Conservation (phyloP, 345 rosid genomes). For the Hevea brasiliensis region DNA sequence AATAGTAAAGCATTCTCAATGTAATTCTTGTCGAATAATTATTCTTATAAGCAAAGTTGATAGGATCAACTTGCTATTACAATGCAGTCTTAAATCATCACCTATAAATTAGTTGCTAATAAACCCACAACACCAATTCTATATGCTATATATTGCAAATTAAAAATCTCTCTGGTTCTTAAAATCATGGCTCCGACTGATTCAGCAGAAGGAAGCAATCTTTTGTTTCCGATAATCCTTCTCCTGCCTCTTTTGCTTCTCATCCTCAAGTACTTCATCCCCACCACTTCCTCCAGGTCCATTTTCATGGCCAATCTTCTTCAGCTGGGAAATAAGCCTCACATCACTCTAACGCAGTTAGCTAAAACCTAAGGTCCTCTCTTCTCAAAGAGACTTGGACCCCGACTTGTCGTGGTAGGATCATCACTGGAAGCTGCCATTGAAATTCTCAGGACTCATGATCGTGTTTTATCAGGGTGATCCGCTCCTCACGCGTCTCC, state of each 20-base stretch:
- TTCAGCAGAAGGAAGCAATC: conserved; percentile 2
- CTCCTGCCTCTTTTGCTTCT: conserved; percentile 20
- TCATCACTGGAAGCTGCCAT: conserved; percentile 32
- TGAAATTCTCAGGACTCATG: conserved; percentile 34
- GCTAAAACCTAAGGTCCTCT: conserved; percentile 31
- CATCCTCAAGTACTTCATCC: conserved; percentile 15
- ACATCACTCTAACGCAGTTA: conserved; percentile 16
- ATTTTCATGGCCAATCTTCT: conserved; percentile 33
- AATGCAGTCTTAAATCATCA: no score
- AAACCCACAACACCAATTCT: no score
- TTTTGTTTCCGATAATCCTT: conserved; percentile 16
- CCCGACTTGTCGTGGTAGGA: conserved; percentile 30
- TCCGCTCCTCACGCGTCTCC: conserved; percentile 28
- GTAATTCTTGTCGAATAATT: no score
- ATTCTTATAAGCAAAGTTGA: no score
- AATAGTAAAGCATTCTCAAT: no score
- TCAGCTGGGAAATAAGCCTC: conserved; percentile 33
- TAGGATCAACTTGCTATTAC: no score
- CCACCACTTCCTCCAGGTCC: conserved; percentile 37
- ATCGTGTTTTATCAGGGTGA: conserved; percentile 28
- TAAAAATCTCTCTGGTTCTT: no score
- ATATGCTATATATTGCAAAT: no score
- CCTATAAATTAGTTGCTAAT: no score
- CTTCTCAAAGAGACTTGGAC: conserved; percentile 29
- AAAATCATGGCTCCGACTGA: conserved; percentile 15